A percentile compares a stretch with the other conserved stretches of the same genome.
These are phyloP conservation scores for Ministeria vibrans DNA, from an alignment of 78 protist species.

Conservation along the genomic window DNA sequence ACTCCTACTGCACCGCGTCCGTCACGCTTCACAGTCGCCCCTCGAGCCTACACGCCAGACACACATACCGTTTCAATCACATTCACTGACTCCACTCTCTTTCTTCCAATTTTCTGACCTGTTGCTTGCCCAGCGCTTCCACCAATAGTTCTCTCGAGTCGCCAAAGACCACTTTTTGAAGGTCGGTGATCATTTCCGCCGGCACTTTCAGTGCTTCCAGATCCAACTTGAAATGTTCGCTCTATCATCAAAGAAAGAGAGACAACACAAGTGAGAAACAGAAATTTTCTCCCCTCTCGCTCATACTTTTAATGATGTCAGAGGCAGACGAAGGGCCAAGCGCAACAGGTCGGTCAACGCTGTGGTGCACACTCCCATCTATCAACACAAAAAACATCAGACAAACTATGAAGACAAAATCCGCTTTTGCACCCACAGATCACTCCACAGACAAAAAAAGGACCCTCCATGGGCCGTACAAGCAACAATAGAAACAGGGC, in stretches of 20 bases:
- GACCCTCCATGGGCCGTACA: no score
- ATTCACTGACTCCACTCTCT: not conserved
- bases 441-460: no score
- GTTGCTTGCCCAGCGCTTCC: no score
- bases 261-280: no score
- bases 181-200: not conserved
- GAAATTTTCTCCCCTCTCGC: no score
- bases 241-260: no score
- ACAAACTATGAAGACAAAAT: no score
- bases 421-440: no score
- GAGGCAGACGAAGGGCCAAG: not conserved
- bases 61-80: not conserved
- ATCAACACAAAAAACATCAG: no score
- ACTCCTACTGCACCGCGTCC: not conserved
- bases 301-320: not conserved
- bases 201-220: not conserved
- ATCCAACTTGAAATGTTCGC: not conserved
- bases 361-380: no score
- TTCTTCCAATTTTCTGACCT: not conserved
- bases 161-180: not conserved
- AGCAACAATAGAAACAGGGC: no score
- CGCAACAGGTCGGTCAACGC: not conserved
- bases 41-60: not conserved
- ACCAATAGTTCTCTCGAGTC: not conserved
- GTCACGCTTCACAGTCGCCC: not conserved